Conservation (phyloP, 2,329 filamentous ascomycete species). For the Tolypocladium album region DNA sequence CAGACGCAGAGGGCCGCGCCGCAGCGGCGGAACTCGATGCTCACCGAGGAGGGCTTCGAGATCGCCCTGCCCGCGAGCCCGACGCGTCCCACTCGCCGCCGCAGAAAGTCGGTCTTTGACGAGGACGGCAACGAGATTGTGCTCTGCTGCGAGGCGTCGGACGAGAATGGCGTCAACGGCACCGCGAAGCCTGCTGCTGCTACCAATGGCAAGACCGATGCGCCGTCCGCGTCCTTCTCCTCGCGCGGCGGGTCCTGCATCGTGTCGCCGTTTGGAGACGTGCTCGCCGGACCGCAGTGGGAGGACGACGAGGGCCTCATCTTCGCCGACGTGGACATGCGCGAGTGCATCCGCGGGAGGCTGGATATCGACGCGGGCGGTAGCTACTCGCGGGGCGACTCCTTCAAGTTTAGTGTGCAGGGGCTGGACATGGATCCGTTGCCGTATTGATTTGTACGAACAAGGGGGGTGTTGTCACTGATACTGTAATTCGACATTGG, state of each 20-base stretch:
- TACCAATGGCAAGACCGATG: neutral
- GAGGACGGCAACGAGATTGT: constrained; percentile 47
- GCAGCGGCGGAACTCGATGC: constrained; percentile 21
- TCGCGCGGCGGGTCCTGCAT: constrained; percentile 77
- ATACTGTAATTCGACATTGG: neutral
- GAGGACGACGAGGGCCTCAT: constrained; percentile 61
- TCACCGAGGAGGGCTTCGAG: constrained; percentile 36
- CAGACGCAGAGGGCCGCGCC: neutral
- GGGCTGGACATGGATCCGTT: constrained; percentile 48
- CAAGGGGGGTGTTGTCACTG: neutral
- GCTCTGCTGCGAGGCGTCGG: constrained; percentile 21
- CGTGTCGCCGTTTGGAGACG: constrained; percentile 67
- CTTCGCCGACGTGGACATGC: constrained; percentile 68
- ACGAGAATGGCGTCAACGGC: constrained; percentile 7
- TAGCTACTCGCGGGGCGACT: constrained; percentile 67
- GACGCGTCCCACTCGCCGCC: neutral
- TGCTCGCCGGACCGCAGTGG: constrained; percentile 74
- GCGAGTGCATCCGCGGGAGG: constrained; percentile 73
- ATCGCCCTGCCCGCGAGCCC: constrained; percentile 27
- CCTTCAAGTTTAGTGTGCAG: constrained; percentile 49
- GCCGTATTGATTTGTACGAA: constrained; percentile 29
- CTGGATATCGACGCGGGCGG: constrained; percentile 78
- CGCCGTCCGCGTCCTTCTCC: constrained; percentile 13
- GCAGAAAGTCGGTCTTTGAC: constrained; percentile 33
- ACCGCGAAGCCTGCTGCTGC: neutral